Percentiles rank a stretch among this genome's conserved stretches.
Conservation (phyloP, 202 grass and related monocot species). For the Cymbopogon flexuosus region DNA sequence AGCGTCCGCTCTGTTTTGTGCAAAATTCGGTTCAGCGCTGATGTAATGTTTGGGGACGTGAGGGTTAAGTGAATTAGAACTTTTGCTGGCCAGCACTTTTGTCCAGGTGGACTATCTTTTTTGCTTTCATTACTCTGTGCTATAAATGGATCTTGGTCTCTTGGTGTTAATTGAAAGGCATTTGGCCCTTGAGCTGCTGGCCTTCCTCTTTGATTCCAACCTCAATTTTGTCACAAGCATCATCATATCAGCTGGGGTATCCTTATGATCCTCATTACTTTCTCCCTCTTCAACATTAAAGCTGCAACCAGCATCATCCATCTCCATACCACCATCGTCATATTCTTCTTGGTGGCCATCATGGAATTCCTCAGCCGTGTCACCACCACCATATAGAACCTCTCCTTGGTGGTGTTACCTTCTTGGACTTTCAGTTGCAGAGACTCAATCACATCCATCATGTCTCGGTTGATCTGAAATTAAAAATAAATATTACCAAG, state of each 20-base stretch:
- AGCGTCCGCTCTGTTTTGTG: too few species aligned
- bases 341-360: too few species aligned
- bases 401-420: background rate
- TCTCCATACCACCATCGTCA: slow-evolving; percentile 3
- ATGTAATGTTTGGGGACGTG: too few species aligned
- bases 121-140: too few species aligned
- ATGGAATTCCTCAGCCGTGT: background rate
- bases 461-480: slow-evolving; percentile 73
- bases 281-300: slow-evolving; percentile 24
- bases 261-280: background rate
- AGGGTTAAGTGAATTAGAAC: too few species aligned
- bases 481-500: background rate
- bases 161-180: too few species aligned
- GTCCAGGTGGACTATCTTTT: too few species aligned
- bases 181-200: too few species aligned
- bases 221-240: background rate
- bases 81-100: too few species aligned
- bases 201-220: background rate
- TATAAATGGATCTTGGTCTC: too few species aligned
- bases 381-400: background rate
- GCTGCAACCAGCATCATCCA: slow-evolving; percentile 25
- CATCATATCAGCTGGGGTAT: slow-evolving; percentile 1
- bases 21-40: too few species aligned
- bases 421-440: slow-evolving; percentile 38
- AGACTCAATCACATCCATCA: slow-evolving; percentile 56